phyloP scores from a whole-genome alignment of 2,329 filamentous ascomycete species.

The Exophiala mesophila region DNA sequence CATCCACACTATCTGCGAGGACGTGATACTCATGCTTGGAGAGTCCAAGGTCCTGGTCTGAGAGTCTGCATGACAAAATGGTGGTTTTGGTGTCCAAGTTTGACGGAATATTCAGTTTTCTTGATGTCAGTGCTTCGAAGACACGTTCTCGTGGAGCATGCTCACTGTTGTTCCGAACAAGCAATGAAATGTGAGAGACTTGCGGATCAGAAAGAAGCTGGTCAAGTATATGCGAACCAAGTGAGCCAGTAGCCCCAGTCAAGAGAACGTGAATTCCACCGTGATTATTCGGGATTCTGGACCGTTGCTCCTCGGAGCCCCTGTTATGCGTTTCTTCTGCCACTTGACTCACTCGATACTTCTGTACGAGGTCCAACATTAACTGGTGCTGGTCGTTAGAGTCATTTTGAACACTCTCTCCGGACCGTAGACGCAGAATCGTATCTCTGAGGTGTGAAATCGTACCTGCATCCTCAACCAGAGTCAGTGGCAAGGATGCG shows the following conservation, averaged over 20 bases:
- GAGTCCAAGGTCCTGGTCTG: constrained; percentile 47
- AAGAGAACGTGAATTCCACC: constrained; percentile 31
- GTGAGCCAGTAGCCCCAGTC: constrained; percentile 62
- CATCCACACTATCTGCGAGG: constrained; percentile 42
- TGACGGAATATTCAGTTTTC: constrained; percentile 30
- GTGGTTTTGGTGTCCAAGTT: constrained; percentile 36
- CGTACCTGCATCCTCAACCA: constrained; percentile 57
- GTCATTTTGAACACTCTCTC: constrained; percentile 20
- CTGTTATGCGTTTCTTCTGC: no score
- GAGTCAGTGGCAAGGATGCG: constrained; percentile 47
- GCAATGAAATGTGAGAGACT: constrained; percentile 50
- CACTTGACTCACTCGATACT: constrained; percentile 26
- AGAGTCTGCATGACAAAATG: constrained; percentile 47
- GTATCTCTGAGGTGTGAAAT: constrained; percentile 40
- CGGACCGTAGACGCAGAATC: constrained; percentile 28
- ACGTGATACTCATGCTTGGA: constrained; percentile 35
- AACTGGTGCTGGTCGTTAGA: constrained; percentile 36
- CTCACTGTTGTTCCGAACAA: constrained; percentile 47
- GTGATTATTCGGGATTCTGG: neutral
- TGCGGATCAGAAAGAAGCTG: constrained; percentile 34
- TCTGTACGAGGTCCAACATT: constrained; percentile 44
- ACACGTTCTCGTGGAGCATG: constrained; percentile 44
- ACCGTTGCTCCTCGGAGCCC: no score
- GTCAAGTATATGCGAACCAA: constrained; percentile 56
- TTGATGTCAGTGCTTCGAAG: constrained; percentile 37